These are phyloP conservation scores for Orbilia oligospora DNA, from an alignment of 2,329 filamentous ascomycete genomes.

Conservation along the genomic window DNA sequence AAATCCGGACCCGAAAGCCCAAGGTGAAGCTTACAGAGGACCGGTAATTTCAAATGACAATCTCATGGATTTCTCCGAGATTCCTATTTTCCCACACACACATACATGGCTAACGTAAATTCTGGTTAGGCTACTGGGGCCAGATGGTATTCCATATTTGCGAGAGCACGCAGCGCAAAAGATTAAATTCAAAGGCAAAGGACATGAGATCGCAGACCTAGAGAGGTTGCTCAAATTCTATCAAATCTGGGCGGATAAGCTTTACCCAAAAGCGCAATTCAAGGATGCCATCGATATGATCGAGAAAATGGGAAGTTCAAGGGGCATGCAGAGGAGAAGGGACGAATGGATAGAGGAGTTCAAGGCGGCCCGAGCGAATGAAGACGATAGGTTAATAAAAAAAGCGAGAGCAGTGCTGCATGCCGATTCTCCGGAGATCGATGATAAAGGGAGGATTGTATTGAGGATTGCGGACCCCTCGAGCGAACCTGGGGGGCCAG, in stretches of 20 bases:
- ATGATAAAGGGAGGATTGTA: conserved; percentile 61
- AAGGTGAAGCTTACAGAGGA: conserved; percentile 89
- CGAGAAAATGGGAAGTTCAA: conserved; percentile 93
- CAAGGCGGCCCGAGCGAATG: conserved; percentile 65
- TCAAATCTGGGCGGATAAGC: conserved; percentile 95
- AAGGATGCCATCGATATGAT: conserved; percentile 89
- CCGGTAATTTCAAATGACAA: conserved; percentile 69
- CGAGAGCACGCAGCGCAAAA: conserved; percentile 78
- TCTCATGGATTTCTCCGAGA: not conserved
- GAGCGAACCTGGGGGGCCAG: not conserved
- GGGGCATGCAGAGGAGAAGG: conserved; percentile 69
- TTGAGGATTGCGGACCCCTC: conserved; percentile 68
- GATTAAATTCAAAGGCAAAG: conserved; percentile 89
- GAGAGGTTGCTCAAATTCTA: conserved; percentile 88
- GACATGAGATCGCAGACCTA: conserved; percentile 87
- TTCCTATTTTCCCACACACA: not conserved
- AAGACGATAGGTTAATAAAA: conserved; percentile 51
- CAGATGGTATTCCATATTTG: conserved; percentile 85
- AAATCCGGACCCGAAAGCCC: conserved; percentile 82
- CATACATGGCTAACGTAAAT: not conserved
- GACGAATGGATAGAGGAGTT: conserved; percentile 62
- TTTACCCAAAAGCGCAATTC: conserved; percentile 95
- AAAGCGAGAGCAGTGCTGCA: conserved; percentile 31
- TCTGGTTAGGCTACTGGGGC: conserved; percentile 78
- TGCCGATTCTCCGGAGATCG: conserved; percentile 61